Evolutionary conservation across 139 green algal species (phyloP).

Genomic region (Zygnema circumcarinatum): DNA sequence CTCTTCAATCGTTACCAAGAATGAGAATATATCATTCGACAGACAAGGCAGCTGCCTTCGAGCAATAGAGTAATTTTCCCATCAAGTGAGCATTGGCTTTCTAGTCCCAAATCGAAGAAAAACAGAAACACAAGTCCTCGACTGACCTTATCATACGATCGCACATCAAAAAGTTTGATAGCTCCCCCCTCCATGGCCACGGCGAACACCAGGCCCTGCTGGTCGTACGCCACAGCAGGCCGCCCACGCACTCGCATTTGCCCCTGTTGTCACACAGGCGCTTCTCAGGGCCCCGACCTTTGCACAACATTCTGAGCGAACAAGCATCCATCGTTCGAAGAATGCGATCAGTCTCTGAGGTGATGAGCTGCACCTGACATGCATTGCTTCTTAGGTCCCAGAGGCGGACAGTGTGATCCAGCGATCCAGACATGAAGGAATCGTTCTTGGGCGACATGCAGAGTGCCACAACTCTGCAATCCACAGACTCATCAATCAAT

Average conservation of each 20-base stretch:
- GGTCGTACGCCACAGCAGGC: conserved; percentile 53
- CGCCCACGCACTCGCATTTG: conserved; percentile 31
- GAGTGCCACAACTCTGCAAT: conserved; percentile 73
- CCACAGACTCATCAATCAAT: too few species aligned
- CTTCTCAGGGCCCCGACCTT: conserved; percentile 54
- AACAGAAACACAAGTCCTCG: too few species aligned
- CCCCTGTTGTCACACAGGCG: conserved; percentile 72
- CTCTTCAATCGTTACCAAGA: too few species aligned
- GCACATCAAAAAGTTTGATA: conserved; percentile 80
- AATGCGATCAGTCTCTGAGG: too few species aligned
- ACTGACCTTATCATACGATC: conserved; percentile 71
- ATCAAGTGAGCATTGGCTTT: too few species aligned
- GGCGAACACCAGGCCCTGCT: conserved; percentile 88
- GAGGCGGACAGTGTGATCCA: conserved; percentile 80
- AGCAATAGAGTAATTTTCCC: too few species aligned
- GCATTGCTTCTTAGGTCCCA: conserved; percentile 86
- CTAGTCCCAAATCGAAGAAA: too few species aligned
- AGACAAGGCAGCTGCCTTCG: too few species aligned
- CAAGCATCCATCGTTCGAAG: too few species aligned
- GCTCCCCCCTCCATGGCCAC: conserved; percentile 69
- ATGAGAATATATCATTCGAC: too few species aligned
- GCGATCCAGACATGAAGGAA: conserved; percentile 74
- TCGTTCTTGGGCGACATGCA: conserved; percentile 83
- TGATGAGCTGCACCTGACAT: conserved; percentile 75
- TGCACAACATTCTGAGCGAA: too few species aligned